phyloP scores from a whole-genome alignment of 306 rosid species.

The Gillenia trifoliata region DNA sequence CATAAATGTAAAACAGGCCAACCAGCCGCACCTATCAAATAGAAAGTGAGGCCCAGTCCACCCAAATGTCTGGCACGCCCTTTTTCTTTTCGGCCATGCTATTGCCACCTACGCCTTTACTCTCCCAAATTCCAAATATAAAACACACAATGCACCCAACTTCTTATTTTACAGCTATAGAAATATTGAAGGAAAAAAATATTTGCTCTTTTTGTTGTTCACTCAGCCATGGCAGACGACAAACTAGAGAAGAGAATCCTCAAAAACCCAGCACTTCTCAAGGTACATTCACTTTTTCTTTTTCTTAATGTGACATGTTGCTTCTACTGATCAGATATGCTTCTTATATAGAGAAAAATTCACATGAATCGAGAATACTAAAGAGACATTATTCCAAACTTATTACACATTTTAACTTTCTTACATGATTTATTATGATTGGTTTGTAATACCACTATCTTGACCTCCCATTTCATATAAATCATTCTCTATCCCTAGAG shows the following conservation, averaged over 20 bases:
- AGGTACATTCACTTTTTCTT: neutral
- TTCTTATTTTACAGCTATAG: neutral
- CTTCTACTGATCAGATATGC: neutral
- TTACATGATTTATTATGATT: no score
- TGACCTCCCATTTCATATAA: neutral
- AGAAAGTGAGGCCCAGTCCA: neutral
- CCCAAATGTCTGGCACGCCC: neutral
- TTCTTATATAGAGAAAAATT: neutral
- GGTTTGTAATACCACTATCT: neutral
- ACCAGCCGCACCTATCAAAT: neutral
- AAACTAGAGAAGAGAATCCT: constrained; percentile 22
- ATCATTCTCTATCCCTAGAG: no score
- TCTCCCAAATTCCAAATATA: neutral
- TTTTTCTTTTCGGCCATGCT: neutral
- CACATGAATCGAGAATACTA: no score
- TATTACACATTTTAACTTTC: no score
- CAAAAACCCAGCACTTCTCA: constrained; percentile 25
- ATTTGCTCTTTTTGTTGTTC: neutral
- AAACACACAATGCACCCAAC: neutral
- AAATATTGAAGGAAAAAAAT: neutral
- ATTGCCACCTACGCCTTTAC: neutral
- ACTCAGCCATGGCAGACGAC: neutral
- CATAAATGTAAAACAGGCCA: neutral
- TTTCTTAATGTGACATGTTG: neutral
- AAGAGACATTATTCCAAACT: no score